phyloP scores from a whole-genome alignment of 2,329 filamentous ascomycete genomes.

The Colletotrichum acutatum region DNA sequence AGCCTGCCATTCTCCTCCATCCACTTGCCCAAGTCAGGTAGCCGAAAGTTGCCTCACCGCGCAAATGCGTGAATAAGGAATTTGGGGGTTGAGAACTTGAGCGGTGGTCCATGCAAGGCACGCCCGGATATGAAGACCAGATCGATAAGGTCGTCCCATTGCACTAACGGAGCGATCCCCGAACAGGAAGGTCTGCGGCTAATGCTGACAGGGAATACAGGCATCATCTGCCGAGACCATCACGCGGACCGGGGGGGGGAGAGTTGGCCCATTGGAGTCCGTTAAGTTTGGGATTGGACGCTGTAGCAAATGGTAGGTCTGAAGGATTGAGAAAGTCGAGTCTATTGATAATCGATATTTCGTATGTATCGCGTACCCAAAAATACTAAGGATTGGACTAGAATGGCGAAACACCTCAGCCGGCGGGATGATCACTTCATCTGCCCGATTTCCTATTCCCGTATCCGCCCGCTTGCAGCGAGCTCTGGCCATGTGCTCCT shows the following conservation, averaged over 20 bases:
- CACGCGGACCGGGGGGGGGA: background rate
- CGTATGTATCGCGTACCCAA: background rate
- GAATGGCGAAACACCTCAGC: background rate
- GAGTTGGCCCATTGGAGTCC: background rate
- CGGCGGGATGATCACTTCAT: background rate
- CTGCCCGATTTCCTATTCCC: background rate
- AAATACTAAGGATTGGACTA: background rate
- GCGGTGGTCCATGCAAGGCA: background rate
- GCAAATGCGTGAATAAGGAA: background rate
- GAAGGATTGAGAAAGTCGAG: background rate
- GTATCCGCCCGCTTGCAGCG: background rate
- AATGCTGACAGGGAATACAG: background rate
- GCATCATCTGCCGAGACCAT: conserved; percentile 27
- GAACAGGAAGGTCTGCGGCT: conserved; percentile 34
- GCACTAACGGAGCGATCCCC: conserved; percentile 14
- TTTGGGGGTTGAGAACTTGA: background rate
- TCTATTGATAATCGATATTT: background rate
- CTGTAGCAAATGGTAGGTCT: background rate
- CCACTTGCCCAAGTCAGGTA: background rate
- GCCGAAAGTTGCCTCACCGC: background rate
- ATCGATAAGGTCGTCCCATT: conserved; percentile 27
- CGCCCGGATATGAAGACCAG: conserved; percentile 8
- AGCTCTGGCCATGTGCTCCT: background rate
- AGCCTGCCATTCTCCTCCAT: no score
- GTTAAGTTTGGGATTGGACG: background rate